Evolutionary conservation across 495 filamentous ascomycete species (phyloP).

Genomic region (Xylaria intraflava): DNA sequence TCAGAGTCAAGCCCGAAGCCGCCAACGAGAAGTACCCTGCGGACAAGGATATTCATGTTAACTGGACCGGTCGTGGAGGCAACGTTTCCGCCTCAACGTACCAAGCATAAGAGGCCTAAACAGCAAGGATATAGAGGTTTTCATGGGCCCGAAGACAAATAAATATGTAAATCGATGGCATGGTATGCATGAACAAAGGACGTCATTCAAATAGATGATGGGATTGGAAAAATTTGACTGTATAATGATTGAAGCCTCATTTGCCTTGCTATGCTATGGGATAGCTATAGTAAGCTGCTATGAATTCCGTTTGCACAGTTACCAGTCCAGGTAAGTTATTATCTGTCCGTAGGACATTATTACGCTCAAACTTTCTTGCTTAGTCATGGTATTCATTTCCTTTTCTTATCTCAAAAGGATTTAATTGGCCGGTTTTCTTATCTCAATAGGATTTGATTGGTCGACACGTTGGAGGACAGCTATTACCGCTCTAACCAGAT

Average conservation of each 20-base stretch:
- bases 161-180: slow-evolving; percentile 16
- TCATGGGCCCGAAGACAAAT: slow-evolving; percentile 14
- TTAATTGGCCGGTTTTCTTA: too few species aligned
- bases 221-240: slow-evolving; percentile 13
- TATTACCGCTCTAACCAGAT: too few species aligned
- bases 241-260: slow-evolving; percentile 9
- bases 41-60: slow-evolving; percentile 92
- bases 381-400: too few species aligned
- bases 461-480: too few species aligned
- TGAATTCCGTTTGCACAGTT: not conserved
- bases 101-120: slow-evolving; percentile 65
- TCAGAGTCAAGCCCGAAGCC: slow-evolving; percentile 88
- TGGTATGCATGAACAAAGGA: slow-evolving; percentile 3
- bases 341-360: too few species aligned
- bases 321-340: too few species aligned
- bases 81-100: slow-evolving; percentile 96
- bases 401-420: too few species aligned
- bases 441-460: too few species aligned
- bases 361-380: too few species aligned
- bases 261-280: not conserved
- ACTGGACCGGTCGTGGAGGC: slow-evolving; percentile 98
- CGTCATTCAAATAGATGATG: slow-evolving; percentile 6
- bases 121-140: not conserved
- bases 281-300: not conserved
- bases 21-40: slow-evolving; percentile 78